Percentiles rank a stretch among this genome's conserved stretches.
Evolutionary conservation across 331 rosid genomes (phyloP).

Genomic region (Prunus yedoensis): DNA sequence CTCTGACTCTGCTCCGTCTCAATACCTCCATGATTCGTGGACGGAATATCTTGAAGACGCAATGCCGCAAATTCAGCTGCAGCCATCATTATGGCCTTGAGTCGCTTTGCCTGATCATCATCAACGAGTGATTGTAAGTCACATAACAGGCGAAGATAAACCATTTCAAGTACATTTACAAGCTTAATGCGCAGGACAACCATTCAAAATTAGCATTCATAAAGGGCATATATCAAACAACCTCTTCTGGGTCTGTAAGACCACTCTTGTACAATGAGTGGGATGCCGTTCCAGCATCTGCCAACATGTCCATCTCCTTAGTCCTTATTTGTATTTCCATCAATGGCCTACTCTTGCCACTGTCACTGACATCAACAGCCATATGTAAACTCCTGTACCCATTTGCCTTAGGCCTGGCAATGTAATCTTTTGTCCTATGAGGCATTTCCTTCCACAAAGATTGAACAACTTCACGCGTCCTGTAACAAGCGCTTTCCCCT

Average conservation of each 20-base stretch:
- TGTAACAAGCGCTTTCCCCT: conserved; percentile 84
- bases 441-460: conserved; percentile 85
- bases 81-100: conserved; percentile 84
- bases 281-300: conserved; percentile 81
- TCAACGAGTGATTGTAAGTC: neutral
- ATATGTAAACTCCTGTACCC: conserved; percentile 87
- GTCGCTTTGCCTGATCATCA: conserved; percentile 69
- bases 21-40: conserved; percentile 42
- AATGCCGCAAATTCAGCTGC: conserved; percentile 95
- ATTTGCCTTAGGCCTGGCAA: conserved; percentile 76
- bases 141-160: neutral
- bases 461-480: conserved; percentile 50
- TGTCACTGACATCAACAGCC: conserved; percentile 83
- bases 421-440: conserved; percentile 75
- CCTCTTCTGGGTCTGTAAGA: conserved; percentile 85
- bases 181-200: neutral
- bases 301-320: conserved; percentile 71
- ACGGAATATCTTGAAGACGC: conserved; percentile 76
- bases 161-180: neutral
- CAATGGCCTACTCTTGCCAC: conserved; percentile 50
- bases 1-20: conserved; percentile 59
- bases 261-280: conserved; percentile 96
- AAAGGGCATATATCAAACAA: conserved; percentile 18
- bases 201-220: neutral
- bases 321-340: conserved; percentile 94